Conservation (phyloP, 352 stramenopile genomes). For the Phytophthora sp. region DNA sequence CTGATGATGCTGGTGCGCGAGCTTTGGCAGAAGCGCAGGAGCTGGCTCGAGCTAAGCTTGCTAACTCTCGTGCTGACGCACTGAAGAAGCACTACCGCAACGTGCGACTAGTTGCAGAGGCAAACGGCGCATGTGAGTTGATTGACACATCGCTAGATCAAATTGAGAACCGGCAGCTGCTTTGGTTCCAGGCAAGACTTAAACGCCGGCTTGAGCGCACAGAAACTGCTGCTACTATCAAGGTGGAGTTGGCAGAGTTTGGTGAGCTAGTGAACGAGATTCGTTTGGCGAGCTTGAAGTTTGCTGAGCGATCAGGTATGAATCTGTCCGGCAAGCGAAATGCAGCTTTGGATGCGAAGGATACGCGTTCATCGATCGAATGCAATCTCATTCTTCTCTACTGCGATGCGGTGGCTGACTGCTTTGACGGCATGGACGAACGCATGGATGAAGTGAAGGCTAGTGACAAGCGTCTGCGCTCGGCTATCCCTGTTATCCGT, state of each 20-base stretch:
- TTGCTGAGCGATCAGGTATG: conserved; percentile 87
- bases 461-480: conserved; percentile 79
- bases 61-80: conserved; percentile 75
- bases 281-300: conserved; percentile 76
- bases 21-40: conserved; percentile 74
- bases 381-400: conserved; percentile 64
- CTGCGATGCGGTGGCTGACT: conserved; percentile 73
- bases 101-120: conserved; percentile 78
- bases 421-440: conserved; percentile 80
- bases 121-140: conserved; percentile 78
- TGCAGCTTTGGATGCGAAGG: conserved; percentile 62
- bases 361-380: conserved; percentile 82
- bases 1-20: conserved; percentile 72
- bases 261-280: conserved; percentile 84
- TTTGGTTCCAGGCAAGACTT: conserved; percentile 80
- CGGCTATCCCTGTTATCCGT: conserved; percentile 66
- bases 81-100: conserved; percentile 92
- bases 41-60: conserved; percentile 61
- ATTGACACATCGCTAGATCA: conserved; percentile 80
- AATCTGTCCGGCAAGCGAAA: conserved; percentile 86
- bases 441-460: conserved; percentile 86
- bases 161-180: conserved; percentile 71
- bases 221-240: conserved; percentile 86
- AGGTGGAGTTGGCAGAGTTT: conserved; percentile 85
- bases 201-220: conserved; percentile 76